phyloP scores from a whole-genome alignment of 2,329 filamentous ascomycete genomes.

The Periconia digitata region DNA sequence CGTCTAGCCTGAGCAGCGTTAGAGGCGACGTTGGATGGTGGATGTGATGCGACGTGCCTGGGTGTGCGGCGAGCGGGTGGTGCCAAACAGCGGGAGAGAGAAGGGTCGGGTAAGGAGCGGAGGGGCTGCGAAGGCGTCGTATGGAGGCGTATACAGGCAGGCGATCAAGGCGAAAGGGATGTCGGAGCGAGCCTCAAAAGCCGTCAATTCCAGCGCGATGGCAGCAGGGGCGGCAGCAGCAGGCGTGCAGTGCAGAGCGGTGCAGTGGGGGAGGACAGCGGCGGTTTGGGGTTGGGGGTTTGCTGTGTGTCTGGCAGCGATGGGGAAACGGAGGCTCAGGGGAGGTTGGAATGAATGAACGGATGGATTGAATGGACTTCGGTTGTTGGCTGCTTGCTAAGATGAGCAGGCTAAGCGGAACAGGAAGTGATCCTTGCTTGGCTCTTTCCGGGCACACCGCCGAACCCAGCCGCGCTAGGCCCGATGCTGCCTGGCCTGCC shows the following conservation, averaged over 20 bases:
- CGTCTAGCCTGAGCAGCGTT: constrained; percentile 20
- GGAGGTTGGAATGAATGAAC: constrained; percentile 9
- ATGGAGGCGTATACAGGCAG: not conserved
- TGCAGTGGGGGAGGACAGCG: constrained; percentile 21
- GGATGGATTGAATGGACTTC: too few relatives aligned
- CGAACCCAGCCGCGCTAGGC: too few relatives aligned
- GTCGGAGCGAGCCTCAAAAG: constrained; percentile 22
- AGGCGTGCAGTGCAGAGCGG: too few relatives aligned
- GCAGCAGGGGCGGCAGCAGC: too few relatives aligned
- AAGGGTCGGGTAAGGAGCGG: constrained; percentile 33
- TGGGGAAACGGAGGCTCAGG: constrained; percentile 6
- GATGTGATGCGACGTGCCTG: constrained; percentile 35
- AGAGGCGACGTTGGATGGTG: constrained; percentile 22
- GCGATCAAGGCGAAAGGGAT: not conserved
- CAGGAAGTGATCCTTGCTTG: too few relatives aligned
- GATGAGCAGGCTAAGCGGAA: too few relatives aligned
- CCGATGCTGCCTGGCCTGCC: too few relatives aligned
- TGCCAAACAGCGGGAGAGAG: constrained; percentile 22
- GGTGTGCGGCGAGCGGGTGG: constrained; percentile 21
- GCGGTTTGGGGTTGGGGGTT: constrained; percentile 27
- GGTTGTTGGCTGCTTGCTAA: too few relatives aligned
- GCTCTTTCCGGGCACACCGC: too few relatives aligned
- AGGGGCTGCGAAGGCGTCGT: constrained; percentile 27
- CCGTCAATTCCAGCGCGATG: constrained; percentile 27
- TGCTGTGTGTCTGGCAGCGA: constrained; percentile 16